Evolutionary conservation across 2,329 filamentous ascomycete species (phyloP), one percentile per base, ranked within the genome.

Genomic region (Fusarium oxysporum): DNA sequence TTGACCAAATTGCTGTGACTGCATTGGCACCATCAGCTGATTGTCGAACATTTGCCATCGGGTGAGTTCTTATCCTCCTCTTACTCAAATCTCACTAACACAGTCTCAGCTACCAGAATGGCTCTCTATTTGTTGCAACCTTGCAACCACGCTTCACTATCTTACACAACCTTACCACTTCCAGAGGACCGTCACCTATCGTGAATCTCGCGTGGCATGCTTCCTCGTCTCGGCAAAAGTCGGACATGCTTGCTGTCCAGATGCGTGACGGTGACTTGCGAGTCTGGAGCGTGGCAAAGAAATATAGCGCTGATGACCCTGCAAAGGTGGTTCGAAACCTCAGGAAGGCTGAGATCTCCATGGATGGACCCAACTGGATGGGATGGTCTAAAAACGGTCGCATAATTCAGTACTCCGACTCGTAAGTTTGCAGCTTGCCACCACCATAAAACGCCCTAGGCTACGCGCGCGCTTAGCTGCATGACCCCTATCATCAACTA

Each of bases 371-470:
- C 41, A 97, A 97, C 80, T 99, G 96, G 96, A 95, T 98, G 86
- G 93, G 91, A 25, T 99, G 96, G 96, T 98, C 96, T 0, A 98
- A 98, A 84, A 98, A 97, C 84, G 96, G 96, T 43, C 92, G 95
- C 74, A 95, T 99, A 73, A 91, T 99, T 72, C 96, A 99, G 82
- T 95, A 91, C 82, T 93, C 93, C 9, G 94, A 98, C 82, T 91
- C 92, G 95, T 97, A 86, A 85, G 93, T 90, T 44, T 37, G 62
- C 55, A 43, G 21, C 58, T 59, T 68, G 44, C 71, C 65, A 72
- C 68, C 67, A 64, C 60, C 66, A 72, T 59, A 72, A 68, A 68
- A 67, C 70, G 72, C 77, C 78, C 75, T 73, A 68, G 55, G 70
- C 73, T 82, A 85, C 79, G 82, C 85, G 85, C 85, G 85, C 85